These are phyloP conservation scores for Papilionanthe hybrid DNA, from an alignment of 116 monocot species.

Conservation along the genomic window DNA sequence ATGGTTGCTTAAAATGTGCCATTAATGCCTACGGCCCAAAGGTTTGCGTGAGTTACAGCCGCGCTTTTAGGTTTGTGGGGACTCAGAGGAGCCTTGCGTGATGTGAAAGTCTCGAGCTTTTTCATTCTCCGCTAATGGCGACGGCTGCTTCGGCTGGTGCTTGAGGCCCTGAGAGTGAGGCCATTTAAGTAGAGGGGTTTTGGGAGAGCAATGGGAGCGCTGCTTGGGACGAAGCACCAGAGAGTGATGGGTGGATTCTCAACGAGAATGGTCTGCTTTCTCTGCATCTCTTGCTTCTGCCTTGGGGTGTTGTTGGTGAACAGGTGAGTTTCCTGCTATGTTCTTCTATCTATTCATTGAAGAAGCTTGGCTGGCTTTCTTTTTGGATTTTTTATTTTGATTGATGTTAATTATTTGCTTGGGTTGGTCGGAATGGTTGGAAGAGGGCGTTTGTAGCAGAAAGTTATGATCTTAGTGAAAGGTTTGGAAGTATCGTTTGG, in stretches of 20 bases:
- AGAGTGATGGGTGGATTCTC: slow-evolving; percentile 18
- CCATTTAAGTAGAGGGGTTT: background rate
- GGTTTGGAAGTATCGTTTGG: background rate
- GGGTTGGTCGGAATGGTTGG: too few species aligned
- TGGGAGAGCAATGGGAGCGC: slow-evolving; percentile 15
- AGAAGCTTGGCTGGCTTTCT: background rate
- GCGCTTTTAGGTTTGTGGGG: background rate
- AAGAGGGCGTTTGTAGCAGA: background rate
- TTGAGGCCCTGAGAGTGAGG: background rate
- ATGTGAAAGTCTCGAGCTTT: too few species aligned
- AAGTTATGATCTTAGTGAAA: background rate
- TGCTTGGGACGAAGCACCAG: slow-evolving; percentile 11
- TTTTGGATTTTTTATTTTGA: background rate
- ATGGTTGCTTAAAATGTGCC: background rate
- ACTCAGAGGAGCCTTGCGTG: too few species aligned
- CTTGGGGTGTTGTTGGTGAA: slow-evolving; percentile 37
- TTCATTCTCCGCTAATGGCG: background rate
- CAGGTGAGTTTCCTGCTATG: slow-evolving; percentile 17
- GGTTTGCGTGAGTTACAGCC: background rate
- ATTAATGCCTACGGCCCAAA: background rate
- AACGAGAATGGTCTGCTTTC: slow-evolving; percentile 31
- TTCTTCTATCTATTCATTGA: background rate
- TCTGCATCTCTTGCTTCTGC: slow-evolving; percentile 38
- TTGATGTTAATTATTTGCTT: too few species aligned
- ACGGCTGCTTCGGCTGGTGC: background rate